Conservation (phyloP, 148 eudicot genomes). For the Oxyria digyna region DNA sequence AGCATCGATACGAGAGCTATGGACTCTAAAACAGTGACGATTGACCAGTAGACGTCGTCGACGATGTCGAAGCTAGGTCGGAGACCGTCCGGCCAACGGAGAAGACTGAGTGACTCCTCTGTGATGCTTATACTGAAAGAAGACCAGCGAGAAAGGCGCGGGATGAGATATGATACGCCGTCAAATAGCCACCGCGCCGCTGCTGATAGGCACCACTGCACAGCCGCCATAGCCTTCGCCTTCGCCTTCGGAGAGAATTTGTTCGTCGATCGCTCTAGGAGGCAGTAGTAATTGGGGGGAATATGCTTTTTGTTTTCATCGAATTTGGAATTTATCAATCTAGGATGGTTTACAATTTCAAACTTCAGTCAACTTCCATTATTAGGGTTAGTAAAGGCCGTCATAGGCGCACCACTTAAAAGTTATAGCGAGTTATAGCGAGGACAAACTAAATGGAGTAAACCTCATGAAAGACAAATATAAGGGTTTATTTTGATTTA, state of each 20-base stretch:
- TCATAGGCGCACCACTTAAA: too few relatives aligned
- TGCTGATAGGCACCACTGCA: conserved; percentile 7
- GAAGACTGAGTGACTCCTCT: conserved; percentile 16
- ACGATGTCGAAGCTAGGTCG: conserved; percentile 15
- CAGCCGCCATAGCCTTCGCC: background rate
- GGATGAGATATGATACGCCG: conserved; percentile 8
- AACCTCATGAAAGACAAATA: too few relatives aligned
- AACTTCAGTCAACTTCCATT: too few relatives aligned
- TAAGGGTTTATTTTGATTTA: too few relatives aligned
- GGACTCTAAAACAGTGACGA: conserved; percentile 33
- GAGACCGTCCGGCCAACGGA: conserved; percentile 15
- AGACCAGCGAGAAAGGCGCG: conserved; percentile 1
- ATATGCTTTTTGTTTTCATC: background rate
- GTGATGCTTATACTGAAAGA: background rate
- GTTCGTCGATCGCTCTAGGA: background rate
- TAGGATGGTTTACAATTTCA: too few relatives aligned
- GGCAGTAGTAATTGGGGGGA: background rate
- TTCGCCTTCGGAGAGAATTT: background rate
- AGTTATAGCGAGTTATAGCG: too few relatives aligned
- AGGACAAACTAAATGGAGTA: too few relatives aligned
- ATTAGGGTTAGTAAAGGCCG: too few relatives aligned
- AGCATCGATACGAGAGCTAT: conserved; percentile 40
- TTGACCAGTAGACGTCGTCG: conserved; percentile 27
- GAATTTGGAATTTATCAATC: background rate
- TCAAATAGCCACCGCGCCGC: conserved; percentile 7